Evolutionary conservation across 495 filamentous ascomycete genomes (phyloP).

Genomic region (Thermothielavioides terrestris): DNA sequence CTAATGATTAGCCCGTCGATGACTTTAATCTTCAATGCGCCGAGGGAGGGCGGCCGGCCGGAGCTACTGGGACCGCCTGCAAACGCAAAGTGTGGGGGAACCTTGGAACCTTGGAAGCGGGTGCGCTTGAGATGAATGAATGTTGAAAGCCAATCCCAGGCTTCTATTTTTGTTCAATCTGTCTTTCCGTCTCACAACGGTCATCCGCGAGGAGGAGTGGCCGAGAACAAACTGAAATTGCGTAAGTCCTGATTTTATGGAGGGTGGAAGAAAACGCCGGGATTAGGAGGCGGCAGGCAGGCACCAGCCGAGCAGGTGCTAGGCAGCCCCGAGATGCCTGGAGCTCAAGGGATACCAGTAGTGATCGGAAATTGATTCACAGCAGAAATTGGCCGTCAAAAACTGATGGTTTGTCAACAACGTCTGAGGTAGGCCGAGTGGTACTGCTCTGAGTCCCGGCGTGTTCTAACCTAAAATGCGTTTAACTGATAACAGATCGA

Average conservation of each 20-base stretch:
- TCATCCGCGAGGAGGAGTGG: background rate
- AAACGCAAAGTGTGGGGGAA: conserved; percentile 4
- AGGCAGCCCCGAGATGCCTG: background rate
- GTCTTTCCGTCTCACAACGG: too few species aligned
- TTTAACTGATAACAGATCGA: too few species aligned
- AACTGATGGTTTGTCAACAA: too few species aligned
- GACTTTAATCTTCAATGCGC: background rate
- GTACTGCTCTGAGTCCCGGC: too few species aligned
- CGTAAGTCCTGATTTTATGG: background rate
- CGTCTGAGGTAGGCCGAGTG: too few species aligned
- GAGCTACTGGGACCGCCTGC: too few species aligned
- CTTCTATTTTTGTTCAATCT: conserved; percentile 11
- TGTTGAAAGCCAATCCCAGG: conserved; percentile 8
- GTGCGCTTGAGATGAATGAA: conserved; percentile 1
- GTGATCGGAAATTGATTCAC: too few species aligned
- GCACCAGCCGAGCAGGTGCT: background rate
- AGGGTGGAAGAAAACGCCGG: background rate
- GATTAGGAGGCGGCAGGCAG: too few species aligned
- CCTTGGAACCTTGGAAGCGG: too few species aligned
- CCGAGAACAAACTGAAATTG: background rate
- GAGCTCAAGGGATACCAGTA: too few species aligned
- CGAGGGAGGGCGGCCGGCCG: background rate
- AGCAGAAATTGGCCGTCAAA: too few species aligned
- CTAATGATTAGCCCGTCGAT: background rate
- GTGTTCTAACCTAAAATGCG: too few species aligned